These are phyloP conservation scores for Patellifolia procumbens DNA, from an alignment of 179 eudicot species.

Conservation along the genomic window DNA sequence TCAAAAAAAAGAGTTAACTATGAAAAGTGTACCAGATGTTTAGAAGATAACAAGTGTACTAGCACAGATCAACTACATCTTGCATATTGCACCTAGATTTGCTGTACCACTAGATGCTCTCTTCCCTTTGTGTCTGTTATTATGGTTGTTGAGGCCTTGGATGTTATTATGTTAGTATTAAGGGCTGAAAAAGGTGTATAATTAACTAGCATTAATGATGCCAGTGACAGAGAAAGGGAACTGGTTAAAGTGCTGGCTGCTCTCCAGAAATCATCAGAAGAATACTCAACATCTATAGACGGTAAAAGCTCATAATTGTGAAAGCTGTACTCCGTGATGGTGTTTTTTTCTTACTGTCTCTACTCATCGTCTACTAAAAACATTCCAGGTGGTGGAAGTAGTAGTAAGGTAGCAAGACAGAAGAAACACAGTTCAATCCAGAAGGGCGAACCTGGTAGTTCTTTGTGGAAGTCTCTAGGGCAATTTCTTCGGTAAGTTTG, in stretches of 20 bases:
- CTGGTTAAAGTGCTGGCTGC: constrained; percentile 71
- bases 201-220: constrained; percentile 22
- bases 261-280: constrained; percentile 39
- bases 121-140: neutral
- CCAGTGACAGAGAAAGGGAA: constrained; percentile 62
- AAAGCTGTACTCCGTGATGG: constrained; percentile 6
- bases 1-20: neutral
- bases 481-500: constrained; percentile 46
- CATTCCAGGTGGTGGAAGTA: constrained; percentile 28
- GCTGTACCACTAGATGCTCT: neutral
- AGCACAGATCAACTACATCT: neutral
- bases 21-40: neutral
- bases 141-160: neutral
- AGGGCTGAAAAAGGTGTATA: neutral
- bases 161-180: neutral
- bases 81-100: neutral
- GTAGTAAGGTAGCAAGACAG: constrained; percentile 20
- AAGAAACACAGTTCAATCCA: constrained; percentile 27
- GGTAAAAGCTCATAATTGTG: constrained; percentile 35
- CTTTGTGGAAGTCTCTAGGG: constrained; percentile 51
- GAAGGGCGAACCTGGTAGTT: constrained; percentile 32
- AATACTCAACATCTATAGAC: constrained; percentile 27
- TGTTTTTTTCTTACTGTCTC: constrained; percentile 5
- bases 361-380: constrained; percentile 16
- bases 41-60: neutral